Conservation (phyloP, 371 early-diverging fungal genomes). For the Mortierella sp. region DNA sequence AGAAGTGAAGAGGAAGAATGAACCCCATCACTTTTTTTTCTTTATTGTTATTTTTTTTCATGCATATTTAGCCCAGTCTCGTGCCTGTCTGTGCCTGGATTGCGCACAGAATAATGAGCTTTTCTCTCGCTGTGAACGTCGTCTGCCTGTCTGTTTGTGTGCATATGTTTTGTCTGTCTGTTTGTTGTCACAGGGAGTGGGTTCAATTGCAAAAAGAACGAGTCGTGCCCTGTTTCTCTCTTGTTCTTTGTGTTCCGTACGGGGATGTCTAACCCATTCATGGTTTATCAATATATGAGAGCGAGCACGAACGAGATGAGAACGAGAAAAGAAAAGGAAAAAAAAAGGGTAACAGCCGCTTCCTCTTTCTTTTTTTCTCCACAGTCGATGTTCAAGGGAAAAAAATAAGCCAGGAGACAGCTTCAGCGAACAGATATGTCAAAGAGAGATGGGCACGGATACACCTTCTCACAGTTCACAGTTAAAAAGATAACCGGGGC, state of each 20-base stretch:
- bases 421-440: too few species aligned
- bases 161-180: too few species aligned
- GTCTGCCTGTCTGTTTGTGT: not conserved
- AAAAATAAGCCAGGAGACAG: not conserved
- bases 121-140: not conserved
- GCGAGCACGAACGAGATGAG: not conserved
- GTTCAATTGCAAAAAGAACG: not conserved
- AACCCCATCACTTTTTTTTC: conserved; percentile 11
- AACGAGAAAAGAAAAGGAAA: not conserved
- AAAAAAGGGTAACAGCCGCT: not conserved
- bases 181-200: not conserved
- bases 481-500: too few species aligned
- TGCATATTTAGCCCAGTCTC: not conserved
- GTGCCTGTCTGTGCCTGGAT: conserved; percentile 10
- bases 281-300: not conserved
- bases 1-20: not conserved
- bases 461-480: too few species aligned
- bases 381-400: not conserved
- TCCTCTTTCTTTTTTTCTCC: not conserved
- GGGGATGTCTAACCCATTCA: not conserved
- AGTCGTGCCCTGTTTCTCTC: not conserved
- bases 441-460: not conserved
- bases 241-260: not conserved
- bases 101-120: not conserved
- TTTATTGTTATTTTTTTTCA: not conserved